Conservation (phyloP, 306 rosid genomes). For the Medicago arabica region DNA sequence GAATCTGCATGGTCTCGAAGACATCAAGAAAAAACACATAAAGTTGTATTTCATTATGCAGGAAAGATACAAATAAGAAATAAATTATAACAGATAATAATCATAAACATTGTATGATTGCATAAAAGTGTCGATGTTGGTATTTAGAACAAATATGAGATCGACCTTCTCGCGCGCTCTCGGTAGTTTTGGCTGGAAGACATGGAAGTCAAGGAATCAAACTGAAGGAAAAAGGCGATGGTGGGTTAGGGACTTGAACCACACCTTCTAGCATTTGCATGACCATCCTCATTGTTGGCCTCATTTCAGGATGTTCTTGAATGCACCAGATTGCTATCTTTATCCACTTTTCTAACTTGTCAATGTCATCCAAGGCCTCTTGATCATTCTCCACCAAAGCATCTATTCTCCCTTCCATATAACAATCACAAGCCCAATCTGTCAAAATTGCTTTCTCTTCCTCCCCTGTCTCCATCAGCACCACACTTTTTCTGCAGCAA, state of each 20-base stretch:
- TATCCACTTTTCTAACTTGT: conserved; percentile 43
- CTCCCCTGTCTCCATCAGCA: conserved; percentile 26
- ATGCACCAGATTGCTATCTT: conserved; percentile 56
- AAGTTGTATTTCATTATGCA: not conserved
- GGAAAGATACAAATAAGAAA: not conserved
- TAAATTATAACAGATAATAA: not conserved
- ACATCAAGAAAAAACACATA: no score
- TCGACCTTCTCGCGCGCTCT: not conserved
- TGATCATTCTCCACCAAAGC: conserved; percentile 43
- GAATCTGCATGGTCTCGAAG: no score
- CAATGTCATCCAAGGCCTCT: conserved; percentile 47
- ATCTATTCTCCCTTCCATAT: conserved; percentile 39
- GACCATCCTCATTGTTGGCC: conserved; percentile 53
- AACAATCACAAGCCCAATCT: conserved; percentile 59
- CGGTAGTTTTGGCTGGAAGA: not conserved
- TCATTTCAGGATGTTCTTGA: conserved; percentile 45
- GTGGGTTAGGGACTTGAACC: conserved; percentile 49
- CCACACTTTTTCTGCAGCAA: conserved; percentile 50
- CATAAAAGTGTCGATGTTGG: not conserved
- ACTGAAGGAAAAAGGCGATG: conserved; percentile 37
- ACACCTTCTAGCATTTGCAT: conserved; percentile 51
- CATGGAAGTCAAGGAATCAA: conserved; percentile 7
- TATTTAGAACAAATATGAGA: not conserved
- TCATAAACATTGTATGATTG: not conserved
- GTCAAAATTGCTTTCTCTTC: conserved; percentile 46